These are phyloP conservation scores for Discostella stelligeroides DNA, from an alignment of 108 stramenopile species.

Conservation along the genomic window DNA sequence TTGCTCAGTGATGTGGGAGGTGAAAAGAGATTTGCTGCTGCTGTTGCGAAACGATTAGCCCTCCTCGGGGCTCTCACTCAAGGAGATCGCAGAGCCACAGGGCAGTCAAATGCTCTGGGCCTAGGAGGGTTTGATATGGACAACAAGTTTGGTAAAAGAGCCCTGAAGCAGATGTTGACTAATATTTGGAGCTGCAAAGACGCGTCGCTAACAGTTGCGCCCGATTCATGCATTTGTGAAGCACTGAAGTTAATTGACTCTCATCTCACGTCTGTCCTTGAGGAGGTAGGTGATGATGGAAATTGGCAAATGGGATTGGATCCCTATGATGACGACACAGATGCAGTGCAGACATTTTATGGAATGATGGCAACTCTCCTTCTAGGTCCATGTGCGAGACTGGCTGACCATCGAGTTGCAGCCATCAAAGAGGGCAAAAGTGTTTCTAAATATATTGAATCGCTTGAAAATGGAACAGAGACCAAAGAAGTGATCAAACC, in stretches of 20 bases:
- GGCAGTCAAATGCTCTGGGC: conserved; percentile 35
- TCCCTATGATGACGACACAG: not conserved
- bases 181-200: conserved; percentile 14
- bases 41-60: conserved; percentile 70
- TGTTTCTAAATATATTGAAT: conserved; percentile 20
- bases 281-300: conserved; percentile 1
- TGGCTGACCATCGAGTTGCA: conserved; percentile 29
- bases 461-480: conserved; percentile 27
- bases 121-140: conserved; percentile 51
- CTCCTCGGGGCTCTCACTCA: conserved; percentile 76
- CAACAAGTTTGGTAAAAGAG: conserved; percentile 36
- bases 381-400: not conserved
- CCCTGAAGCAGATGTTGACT: conserved; percentile 6
- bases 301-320: conserved; percentile 1
- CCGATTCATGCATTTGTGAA: not conserved
- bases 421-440: conserved; percentile 42
- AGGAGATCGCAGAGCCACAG: conserved; percentile 64
- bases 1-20: conserved; percentile 65
- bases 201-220: not conserved
- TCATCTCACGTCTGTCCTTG: conserved; percentile 2
- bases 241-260: conserved; percentile 3
- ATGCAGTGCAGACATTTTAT: not conserved
- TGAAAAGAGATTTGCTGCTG: conserved; percentile 72
- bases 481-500: conserved; percentile 31
- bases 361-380: conserved; percentile 18